Evolutionary conservation across 495 filamentous ascomycete genomes (phyloP).

Genomic region (Neurospora pannonica): DNA sequence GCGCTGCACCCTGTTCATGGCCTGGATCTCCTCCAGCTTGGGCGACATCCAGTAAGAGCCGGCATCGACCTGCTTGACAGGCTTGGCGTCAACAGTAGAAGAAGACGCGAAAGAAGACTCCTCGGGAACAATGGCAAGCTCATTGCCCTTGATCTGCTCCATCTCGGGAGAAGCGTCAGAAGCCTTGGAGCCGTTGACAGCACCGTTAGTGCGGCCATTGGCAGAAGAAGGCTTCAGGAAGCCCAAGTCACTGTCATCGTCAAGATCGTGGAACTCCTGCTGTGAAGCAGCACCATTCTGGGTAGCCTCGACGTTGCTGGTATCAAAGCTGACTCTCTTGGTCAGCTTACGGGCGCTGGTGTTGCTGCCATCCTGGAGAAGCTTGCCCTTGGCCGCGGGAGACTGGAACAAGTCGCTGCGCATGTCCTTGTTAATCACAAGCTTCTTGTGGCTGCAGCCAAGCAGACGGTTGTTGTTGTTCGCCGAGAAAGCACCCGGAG

Average conservation of each 20-base stretch:
- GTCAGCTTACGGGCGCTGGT: constrained; percentile 51
- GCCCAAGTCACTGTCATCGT: constrained; percentile 50
- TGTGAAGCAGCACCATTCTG: constrained; percentile 16
- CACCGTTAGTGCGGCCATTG: constrained; percentile 26
- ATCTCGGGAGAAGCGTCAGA: constrained; percentile 50
- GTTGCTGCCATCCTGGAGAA: constrained; percentile 26
- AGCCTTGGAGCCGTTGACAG: constrained; percentile 35
- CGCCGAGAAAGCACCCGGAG: constrained; percentile 75
- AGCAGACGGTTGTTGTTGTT: constrained; percentile 48
- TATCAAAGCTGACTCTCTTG: constrained; percentile 88
- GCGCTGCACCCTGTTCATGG: constrained; percentile 64
- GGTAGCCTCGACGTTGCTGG: constrained; percentile 35
- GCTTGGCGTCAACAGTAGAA: constrained; percentile 10
- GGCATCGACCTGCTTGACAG: constrained; percentile 44
- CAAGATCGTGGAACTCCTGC: constrained; percentile 36
- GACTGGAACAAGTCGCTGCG: constrained; percentile 67
- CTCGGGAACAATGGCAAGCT: constrained; percentile 72
- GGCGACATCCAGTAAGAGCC: constrained; percentile 85
- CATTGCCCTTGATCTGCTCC: constrained; percentile 63
- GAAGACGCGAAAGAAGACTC: constrained; percentile 39
- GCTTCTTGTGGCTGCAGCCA: constrained; percentile 67
- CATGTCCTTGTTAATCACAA: constrained; percentile 81
- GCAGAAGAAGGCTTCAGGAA: constrained; percentile 48
- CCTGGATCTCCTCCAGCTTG: constrained; percentile 54
- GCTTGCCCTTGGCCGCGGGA: constrained; percentile 35